Percentiles rank a stretch among this genome's conserved stretches.
phyloP scores from a whole-genome alignment of 768 basidiomycete genomes.

The Termitomyces sp. region DNA sequence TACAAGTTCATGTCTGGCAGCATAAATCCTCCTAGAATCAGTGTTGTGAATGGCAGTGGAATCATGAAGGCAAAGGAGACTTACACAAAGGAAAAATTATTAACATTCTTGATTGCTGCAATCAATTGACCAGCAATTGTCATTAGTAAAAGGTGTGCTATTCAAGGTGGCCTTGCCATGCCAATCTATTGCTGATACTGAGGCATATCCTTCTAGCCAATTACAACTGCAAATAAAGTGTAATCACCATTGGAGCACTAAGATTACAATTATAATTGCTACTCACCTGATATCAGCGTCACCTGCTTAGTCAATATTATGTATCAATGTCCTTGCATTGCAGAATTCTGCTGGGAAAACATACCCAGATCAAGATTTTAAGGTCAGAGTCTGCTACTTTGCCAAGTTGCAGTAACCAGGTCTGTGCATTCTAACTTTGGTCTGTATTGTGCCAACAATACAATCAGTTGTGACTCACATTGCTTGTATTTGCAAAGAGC shows the following conservation, averaged over 20 bases:
- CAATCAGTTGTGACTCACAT: conserved; percentile 34
- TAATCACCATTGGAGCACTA: no score
- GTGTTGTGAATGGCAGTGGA: neutral
- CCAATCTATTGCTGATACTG: conserved; percentile 40
- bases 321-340: conserved; percentile 16
- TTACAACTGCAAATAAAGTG: conserved; percentile 28
- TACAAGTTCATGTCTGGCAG: conserved; percentile 60
- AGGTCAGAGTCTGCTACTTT: conserved; percentile 37
- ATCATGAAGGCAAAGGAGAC: conserved; percentile 16
- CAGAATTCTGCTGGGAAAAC: neutral
- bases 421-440: conserved; percentile 41
- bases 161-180: conserved; percentile 34
- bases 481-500: conserved; percentile 46
- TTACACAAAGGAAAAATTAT: conserved; percentile 64
- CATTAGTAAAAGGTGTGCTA: conserved; percentile 40
- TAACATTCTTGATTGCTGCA: conserved; percentile 58
- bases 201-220: conserved; percentile 38
- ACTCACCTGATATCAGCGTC: conserved; percentile 47
- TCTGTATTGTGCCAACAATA: conserved; percentile 24
- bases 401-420: conserved; percentile 43
- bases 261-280: conserved; percentile 16
- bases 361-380: conserved; percentile 48
- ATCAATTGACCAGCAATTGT: conserved; percentile 47
- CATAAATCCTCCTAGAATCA: conserved; percentile 40
- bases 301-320: conserved; percentile 26